A percentile compares a stretch with the other conserved stretches of the same genome.
phyloP scores from a whole-genome alignment of 1,284 basidiomycete species.

The Tausonia pullulans region DNA sequence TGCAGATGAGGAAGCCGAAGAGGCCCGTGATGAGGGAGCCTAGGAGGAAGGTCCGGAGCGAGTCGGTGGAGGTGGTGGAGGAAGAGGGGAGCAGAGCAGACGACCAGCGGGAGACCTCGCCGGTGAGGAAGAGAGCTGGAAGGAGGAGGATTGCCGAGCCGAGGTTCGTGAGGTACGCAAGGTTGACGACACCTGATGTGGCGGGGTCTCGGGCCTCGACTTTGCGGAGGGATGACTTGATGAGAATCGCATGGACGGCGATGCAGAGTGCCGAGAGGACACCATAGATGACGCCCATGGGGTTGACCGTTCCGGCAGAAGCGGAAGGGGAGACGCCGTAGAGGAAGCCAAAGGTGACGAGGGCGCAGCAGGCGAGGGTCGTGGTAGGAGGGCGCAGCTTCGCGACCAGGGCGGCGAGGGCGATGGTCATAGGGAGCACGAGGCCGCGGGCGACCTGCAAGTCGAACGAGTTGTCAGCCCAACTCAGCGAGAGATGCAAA shows the following conservation, averaged over 20 bases:
- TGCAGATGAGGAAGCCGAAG: constrained; percentile 77
- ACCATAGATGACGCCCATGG: constrained; percentile 45
- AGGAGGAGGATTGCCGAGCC: constrained; percentile 11
- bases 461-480: not conserved
- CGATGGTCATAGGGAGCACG: constrained; percentile 54
- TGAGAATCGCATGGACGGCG: constrained; percentile 58
- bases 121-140: constrained; percentile 3
- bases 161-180: constrained; percentile 17
- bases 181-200: constrained; percentile 11
- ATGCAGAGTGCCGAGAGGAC: constrained; percentile 59
- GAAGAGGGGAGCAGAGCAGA: not conserved
- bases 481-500: not conserved
- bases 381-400: constrained; percentile 17
- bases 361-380: constrained; percentile 20
- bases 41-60: constrained; percentile 11
- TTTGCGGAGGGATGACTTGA: constrained; percentile 39
- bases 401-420: constrained; percentile 22
- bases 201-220: constrained; percentile 14
- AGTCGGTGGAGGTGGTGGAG: not conserved
- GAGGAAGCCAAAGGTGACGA: constrained; percentile 26
- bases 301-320: constrained; percentile 18
- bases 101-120: not conserved
- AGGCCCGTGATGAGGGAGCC: constrained; percentile 40
- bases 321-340: constrained; percentile 22
- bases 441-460: constrained; percentile 62